Conservation (phyloP, 2,329 filamentous ascomycete species). For the Clonostachys rhizophaga region DNA sequence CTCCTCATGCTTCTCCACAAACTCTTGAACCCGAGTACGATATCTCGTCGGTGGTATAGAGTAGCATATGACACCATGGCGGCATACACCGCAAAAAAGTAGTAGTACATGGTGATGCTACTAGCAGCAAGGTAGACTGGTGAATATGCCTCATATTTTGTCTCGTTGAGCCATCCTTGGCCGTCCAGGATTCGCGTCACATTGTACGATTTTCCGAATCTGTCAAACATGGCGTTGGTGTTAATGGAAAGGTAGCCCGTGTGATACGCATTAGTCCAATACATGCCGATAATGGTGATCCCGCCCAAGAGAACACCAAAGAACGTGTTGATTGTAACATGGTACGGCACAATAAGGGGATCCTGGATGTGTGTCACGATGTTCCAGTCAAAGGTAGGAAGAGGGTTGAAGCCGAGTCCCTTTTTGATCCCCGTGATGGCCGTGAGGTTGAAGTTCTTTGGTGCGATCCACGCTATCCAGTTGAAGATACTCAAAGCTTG, state of each 20-base stretch:
- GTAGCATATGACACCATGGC: conserved; percentile 30
- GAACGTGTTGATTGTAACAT: conserved; percentile 26
- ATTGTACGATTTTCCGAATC: conserved; percentile 29
- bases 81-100: conserved; percentile 34
- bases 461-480: conserved; percentile 50
- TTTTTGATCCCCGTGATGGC: conserved; percentile 26
- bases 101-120: conserved; percentile 25
- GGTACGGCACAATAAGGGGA: conserved; percentile 30
- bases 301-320: conserved; percentile 18
- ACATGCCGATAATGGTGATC: conserved; percentile 19
- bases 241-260: conserved; percentile 33
- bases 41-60: conserved; percentile 31
- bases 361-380: conserved; percentile 19
- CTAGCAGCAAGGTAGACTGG: conserved; percentile 32
- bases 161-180: conserved; percentile 24
- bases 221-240: conserved; percentile 30
- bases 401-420: conserved; percentile 33
- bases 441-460: conserved; percentile 28
- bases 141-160: conserved; percentile 32
- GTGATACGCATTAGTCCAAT: conserved; percentile 25
- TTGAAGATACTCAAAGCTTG: conserved; percentile 39
- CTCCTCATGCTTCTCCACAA: conserved; percentile 8
- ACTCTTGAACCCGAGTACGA: conserved; percentile 24
- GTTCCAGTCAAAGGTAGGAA: conserved; percentile 39
- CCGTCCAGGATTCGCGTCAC: conserved; percentile 24